Evolutionary conservation across 441 rosid species (phyloP), one percentile per base, ranked within the genome.

Genomic region (Biscutella auriculata): DNA sequence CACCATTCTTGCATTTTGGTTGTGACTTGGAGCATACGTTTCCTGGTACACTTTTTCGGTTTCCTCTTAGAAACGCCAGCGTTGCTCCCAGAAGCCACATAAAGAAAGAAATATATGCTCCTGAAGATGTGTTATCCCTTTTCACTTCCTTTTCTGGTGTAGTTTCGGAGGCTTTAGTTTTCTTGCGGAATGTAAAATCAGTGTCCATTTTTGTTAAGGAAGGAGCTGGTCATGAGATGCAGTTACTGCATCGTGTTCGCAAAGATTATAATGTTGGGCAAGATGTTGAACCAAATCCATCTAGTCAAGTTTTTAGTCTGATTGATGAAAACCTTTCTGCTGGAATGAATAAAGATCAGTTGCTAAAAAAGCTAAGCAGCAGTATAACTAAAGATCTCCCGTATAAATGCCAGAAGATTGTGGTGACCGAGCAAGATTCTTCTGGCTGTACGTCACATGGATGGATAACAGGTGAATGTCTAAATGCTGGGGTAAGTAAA

Each of bases 41-140:
- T 81, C 85, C 95, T 11, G 98, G 98, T 53, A 93, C 98, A 54
- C 94, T 93, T 60, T 88, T 93, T 54, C 98, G 98, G 44, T 93
- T 93, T 70, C 98, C 98, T 66, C 96, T 93, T 55, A 84, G 99
- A 73, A 88, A 70, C 68, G 69, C 85, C 50, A 57, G 57, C 73
- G 76, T 74, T 72, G 99, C 96, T 62, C 76, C 77, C 57, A 81
- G 85, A 70, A 93, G 97, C 76, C 88, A 80, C 68, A 89, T 93
- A 71, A 93, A 87, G 76, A 89, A 81, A 65, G 97, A 89, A 76
- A 83, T 68, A 57, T 93, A 93, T 70, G 70, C 84, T 39, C 78
- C 88, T 57, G 90, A 88, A 60, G 97, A 93, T 80, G 99, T 93
- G 53, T 55, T 76, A 73, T 83, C 97, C 60, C 91, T 93, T 49